These are phyloP conservation scores for Asterionellopsis glacialis DNA, from an alignment of 108 stramenopile genomes.

Conservation along the genomic window DNA sequence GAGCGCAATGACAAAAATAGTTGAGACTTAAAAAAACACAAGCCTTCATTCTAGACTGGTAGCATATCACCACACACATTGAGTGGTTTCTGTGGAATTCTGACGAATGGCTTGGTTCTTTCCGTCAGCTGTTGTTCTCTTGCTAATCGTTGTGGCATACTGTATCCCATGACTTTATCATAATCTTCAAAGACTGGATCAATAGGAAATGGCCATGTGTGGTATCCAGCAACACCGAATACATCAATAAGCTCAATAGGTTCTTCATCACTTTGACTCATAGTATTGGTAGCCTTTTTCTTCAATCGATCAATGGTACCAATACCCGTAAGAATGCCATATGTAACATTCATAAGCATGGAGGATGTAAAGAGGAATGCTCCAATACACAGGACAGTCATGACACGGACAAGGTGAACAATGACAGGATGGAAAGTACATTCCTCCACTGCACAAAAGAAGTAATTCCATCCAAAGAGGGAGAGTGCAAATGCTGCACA, in stretches of 20 bases:
- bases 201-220: slow-evolving; percentile 70
- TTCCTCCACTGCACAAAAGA: slow-evolving; percentile 74
- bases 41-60: too few species aligned
- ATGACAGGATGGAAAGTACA: slow-evolving; percentile 79
- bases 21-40: too few species aligned
- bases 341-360: slow-evolving; percentile 88
- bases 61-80: too few species aligned
- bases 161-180: slow-evolving; percentile 77
- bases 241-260: slow-evolving; percentile 73
- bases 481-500: slow-evolving; percentile 75
- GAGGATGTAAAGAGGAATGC: slow-evolving; percentile 84
- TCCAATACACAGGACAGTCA: slow-evolving; percentile 75
- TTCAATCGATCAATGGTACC: slow-evolving; percentile 91
- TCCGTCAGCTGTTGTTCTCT: slow-evolving; percentile 43
- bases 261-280: slow-evolving; percentile 68
- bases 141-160: slow-evolving; percentile 72
- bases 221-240: slow-evolving; percentile 74
- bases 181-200: slow-evolving; percentile 86
- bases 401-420: slow-evolving; percentile 75
- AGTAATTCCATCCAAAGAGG: slow-evolving; percentile 86
- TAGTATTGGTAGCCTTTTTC: slow-evolving; percentile 81
- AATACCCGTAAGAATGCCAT: slow-evolving; percentile 88
- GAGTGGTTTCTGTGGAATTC: too few species aligned
- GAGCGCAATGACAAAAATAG: too few species aligned
- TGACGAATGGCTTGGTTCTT: neutral